Evolutionary conservation across 257 asterid species (phyloP), one percentile per base, ranked within the genome.

Genomic region (Solanum chiquidenum): DNA sequence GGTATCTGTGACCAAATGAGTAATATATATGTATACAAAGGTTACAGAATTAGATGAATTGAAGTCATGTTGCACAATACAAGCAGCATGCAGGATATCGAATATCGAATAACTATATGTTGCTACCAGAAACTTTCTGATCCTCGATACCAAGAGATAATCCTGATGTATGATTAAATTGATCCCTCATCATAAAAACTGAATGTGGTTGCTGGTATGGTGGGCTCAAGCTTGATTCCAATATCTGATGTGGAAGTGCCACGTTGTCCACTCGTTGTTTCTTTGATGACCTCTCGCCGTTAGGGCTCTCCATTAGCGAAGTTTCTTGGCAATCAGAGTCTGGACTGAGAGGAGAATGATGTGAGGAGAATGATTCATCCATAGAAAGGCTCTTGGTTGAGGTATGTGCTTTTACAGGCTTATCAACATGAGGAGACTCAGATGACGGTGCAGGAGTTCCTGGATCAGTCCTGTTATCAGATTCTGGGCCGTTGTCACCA

Each of bases 371-470:
- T 38, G 99, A 93, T 88, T 95, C 98, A 14, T 95, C 99, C 27
- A 91, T 83, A 62, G 98, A 95, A 34, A 92, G 93, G 88, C 94
- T 93, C 91, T 93, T 94, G 68, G 91, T 88, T 35, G 93, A 86
- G 87, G 91, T 86, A 71, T 83, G 87, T 86, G 92, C 95, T 33
- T 92, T 92, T 84, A 89, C 86, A 64, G 93, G 93, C 89, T 94
- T 94, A 86, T 92, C 96, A 29, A 74, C 60, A 46, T 91, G 86
- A 38, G 94, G 97, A 33, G 94, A 77, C 90, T 97, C 98, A 1
- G 94, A 95, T 89, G 95, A 93, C 82, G 98, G 98, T 83, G 94
- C 94, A 38, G 99, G 98, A 87, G 98, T 96, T 84, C 94, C 92
- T 9, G 98, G 95, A 83, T 93, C 98, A 16, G 93, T 91, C 89